A percentile compares a stretch with the other conserved stretches of the same genome.
phyloP scores from a whole-genome alignment of 768 basidiomycete genomes.

The Rhodocollybia butyracea region DNA sequence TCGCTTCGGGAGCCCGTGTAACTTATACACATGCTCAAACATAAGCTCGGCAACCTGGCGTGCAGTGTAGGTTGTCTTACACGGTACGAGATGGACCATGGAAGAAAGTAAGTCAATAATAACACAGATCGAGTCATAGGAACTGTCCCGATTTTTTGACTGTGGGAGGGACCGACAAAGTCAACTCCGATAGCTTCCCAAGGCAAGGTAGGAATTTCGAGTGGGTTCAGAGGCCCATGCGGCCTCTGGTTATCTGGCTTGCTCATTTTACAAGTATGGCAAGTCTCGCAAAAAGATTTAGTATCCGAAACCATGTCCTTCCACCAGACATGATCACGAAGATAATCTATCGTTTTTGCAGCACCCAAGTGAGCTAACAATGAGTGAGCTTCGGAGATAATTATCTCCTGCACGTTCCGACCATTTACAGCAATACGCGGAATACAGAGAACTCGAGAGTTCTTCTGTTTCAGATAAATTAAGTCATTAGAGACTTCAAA shows the following conservation, averaged over 20 bases:
- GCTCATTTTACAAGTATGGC: not conserved
- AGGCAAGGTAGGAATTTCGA: slow-evolving; percentile 2
- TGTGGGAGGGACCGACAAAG: slow-evolving; percentile 17
- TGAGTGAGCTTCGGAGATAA: slow-evolving; percentile 31
- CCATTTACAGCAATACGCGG: slow-evolving; percentile 6
- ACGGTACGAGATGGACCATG: slow-evolving; percentile 23
- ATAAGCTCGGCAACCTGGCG: slow-evolving; percentile 26
- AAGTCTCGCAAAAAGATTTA: slow-evolving; percentile 20
- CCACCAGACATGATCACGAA: slow-evolving; percentile 16
- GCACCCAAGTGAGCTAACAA: slow-evolving; percentile 29
- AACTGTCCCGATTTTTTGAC: slow-evolving; percentile 12
- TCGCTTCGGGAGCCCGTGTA: slow-evolving; percentile 20
- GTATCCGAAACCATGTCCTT: slow-evolving; percentile 21
- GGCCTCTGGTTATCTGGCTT: slow-evolving; percentile 11
- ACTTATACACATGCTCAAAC: slow-evolving; percentile 25
- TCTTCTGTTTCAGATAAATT: slow-evolving; percentile 9
- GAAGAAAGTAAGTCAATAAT: slow-evolving; percentile 19
- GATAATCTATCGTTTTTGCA: slow-evolving; percentile 23
- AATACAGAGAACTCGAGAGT: slow-evolving; percentile 10
- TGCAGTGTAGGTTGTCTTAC: slow-evolving; percentile 19
- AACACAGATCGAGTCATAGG: slow-evolving; percentile 19
- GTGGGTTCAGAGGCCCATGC: slow-evolving; percentile 5
- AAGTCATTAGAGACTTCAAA: slow-evolving; percentile 13
- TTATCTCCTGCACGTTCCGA: slow-evolving; percentile 15
- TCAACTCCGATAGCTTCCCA: slow-evolving; percentile 18